Base-by-base conservation (phyloP, 495 filamentous ascomycete species). In the Aspergillus avenaceus region DNA sequence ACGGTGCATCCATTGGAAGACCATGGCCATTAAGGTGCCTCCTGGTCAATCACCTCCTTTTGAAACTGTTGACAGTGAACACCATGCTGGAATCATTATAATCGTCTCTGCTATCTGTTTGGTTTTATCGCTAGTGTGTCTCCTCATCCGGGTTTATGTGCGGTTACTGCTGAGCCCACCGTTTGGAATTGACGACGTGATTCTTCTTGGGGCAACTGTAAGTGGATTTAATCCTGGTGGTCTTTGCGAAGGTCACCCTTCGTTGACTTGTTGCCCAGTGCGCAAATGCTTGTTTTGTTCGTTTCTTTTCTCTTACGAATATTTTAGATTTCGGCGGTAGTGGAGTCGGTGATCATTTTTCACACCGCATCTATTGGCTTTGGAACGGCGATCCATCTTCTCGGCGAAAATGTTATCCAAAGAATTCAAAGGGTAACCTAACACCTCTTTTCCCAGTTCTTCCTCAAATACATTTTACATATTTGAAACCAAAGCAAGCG, bases 61-160 rank as follows among this genome's bases (percentile, higher is more conserved):
- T 34, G 44, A 59, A 36, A 51, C 50, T 16, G 40, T 59, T 31
- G 56, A 59, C 25, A 45, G 48, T 19, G 45, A 49, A 16, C 56
- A 71, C 43, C 65, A 69, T 53, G 50, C 54, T 26, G 67, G 61
- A 9, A 56, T 66, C 27, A 53, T 71, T 14, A 65, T 74, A 28
- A 75, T 77, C 24, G 61, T 54, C 7, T 63, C 69, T 18, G 66
- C 70, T 7, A 62, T 74, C 2, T 60, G 67, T 12, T 55, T 77
- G 22, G 61, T 68, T 21, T 72, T 75, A 23, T 52, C 69, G 13
- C 23, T 76, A 9, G 56, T 67, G 7, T 60, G 54, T 40, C 43
- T 69, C 34, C 25, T 61, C 8, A 67, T 71, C 37, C 59, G 67
- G 14, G 27, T 64, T 2, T 71, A 61, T 47, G 55, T 65, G 43